A percentile compares a stretch with the other conserved stretches of the same genome.
These are phyloP conservation scores for Pseudogymnoascus sp. DNA, from an alignment of 2,329 filamentous ascomycete species.

Conservation along the genomic window DNA sequence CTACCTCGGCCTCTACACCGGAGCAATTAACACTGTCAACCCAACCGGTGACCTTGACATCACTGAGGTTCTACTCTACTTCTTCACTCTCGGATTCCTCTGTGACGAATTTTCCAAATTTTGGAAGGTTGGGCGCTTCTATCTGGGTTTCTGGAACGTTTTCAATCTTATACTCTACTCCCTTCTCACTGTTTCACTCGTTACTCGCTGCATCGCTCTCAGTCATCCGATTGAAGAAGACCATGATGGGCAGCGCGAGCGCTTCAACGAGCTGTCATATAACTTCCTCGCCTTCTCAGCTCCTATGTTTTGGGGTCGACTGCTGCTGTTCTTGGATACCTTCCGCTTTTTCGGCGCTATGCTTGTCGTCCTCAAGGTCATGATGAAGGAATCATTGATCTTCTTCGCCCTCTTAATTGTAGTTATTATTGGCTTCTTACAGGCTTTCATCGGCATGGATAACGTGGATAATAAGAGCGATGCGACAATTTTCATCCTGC, in stretches of 20 bases:
- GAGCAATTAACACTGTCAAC: slow-evolving; percentile 91
- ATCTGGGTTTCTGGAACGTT: slow-evolving; percentile 93
- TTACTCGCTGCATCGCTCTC: slow-evolving; percentile 71
- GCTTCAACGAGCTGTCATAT: slow-evolving; percentile 77
- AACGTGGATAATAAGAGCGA: slow-evolving; percentile 63
- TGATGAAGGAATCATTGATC: slow-evolving; percentile 90
- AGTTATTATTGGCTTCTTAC: slow-evolving; percentile 79
- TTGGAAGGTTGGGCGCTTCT: slow-evolving; percentile 87
- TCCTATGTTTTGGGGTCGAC: slow-evolving; percentile 92
- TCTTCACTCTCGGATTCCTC: slow-evolving; percentile 86
- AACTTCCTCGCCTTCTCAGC: slow-evolving; percentile 90
- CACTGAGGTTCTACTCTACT: slow-evolving; percentile 75
- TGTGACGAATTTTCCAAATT: slow-evolving; percentile 83
- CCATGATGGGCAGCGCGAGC: slow-evolving; percentile 42
- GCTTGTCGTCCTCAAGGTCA: slow-evolving; percentile 91
- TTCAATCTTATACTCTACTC: slow-evolving; percentile 83
- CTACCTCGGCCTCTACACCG: slow-evolving; percentile 79
- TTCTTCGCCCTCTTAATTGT: slow-evolving; percentile 89
- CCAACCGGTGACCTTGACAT: slow-evolving; percentile 72
- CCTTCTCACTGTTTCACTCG: slow-evolving; percentile 69
- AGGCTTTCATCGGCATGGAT: slow-evolving; percentile 89
- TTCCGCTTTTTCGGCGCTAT: slow-evolving; percentile 96
- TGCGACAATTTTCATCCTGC: slow-evolving; percentile 66
- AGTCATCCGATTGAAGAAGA: slow-evolving; percentile 45
- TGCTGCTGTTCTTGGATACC: slow-evolving; percentile 87